phyloP scores from a whole-genome alignment of 225 moss, liverwort and hornwort species.

The Rhytidiadelphus loreus region DNA sequence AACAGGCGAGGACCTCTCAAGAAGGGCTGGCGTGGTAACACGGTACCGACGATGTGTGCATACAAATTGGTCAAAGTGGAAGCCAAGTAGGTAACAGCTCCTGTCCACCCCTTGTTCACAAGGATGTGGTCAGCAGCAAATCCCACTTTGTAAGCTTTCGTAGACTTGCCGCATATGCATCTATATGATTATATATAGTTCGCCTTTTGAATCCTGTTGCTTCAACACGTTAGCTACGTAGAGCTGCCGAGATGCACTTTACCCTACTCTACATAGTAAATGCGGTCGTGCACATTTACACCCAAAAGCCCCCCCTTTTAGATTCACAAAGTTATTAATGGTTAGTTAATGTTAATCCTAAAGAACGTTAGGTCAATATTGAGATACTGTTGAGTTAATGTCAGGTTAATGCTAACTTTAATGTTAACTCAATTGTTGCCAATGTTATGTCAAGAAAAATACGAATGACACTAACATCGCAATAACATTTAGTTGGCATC shows the following conservation, averaged over 20 bases:
- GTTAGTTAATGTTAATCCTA: neutral
- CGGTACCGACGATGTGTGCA: slow-evolving; percentile 78
- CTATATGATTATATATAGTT: neutral
- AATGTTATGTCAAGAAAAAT: neutral
- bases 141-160: slow-evolving; percentile 30
- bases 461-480: neutral
- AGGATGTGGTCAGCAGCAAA: slow-evolving; percentile 47
- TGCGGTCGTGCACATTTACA: neutral
- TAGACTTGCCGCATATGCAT: slow-evolving; percentile 6
- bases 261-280: neutral
- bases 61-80: slow-evolving; percentile 98
- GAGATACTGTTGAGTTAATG: neutral
- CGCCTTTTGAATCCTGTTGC: neutral
- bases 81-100: slow-evolving; percentile 92
- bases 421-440: neutral
- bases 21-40: slow-evolving; percentile 64
- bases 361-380: neutral
- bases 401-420: neutral
- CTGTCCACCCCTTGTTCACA: slow-evolving; percentile 46
- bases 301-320: neutral
- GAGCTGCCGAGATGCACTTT: neutral
- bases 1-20: slow-evolving; percentile 80
- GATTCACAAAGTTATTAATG: neutral
- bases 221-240: neutral
- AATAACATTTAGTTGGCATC: neutral